Percentiles rank a stretch among this genome's conserved stretches.
These are phyloP conservation scores for Aspergillus quadricinctus DNA, from an alignment of 2,329 filamentous ascomycete genomes.

Conservation along the genomic window DNA sequence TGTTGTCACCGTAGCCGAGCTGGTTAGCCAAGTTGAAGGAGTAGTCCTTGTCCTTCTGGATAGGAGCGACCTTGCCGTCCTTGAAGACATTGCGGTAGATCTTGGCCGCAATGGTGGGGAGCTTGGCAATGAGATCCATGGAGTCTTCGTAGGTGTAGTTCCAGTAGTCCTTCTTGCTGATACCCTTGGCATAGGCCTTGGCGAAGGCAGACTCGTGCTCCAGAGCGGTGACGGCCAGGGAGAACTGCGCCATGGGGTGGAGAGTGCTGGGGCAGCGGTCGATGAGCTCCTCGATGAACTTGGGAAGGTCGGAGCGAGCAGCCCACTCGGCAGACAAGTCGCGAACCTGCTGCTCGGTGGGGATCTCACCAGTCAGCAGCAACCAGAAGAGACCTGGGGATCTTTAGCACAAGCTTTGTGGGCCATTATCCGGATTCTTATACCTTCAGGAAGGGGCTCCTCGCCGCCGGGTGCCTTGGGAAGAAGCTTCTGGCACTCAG, in stretches of 20 bases:
- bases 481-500: conserved; percentile 95
- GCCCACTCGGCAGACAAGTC: conserved; percentile 98
- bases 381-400: conserved; percentile 92
- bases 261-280: conserved; percentile 98
- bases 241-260: conserved; percentile 99
- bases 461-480: conserved; percentile 95
- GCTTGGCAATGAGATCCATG: conserved; percentile 99
- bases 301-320: conserved; percentile 91
- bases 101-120: conserved; percentile 93
- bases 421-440: neutral
- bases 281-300: conserved; percentile 98
- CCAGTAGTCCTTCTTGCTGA: conserved; percentile 99
- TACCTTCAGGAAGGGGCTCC: conserved; percentile 93
- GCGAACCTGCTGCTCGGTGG: conserved; percentile 95
- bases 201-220: conserved; percentile 97
- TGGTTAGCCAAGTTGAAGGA: conserved; percentile 99
- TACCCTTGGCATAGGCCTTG: conserved; percentile 97
- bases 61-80: conserved; percentile 92
- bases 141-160: conserved; percentile 98
- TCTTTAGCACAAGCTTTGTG: conserved; percentile 9
- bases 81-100: conserved; percentile 99
- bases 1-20: conserved; percentile 92
- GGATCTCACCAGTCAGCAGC: conserved; percentile 95
- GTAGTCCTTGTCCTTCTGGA: conserved; percentile 99
- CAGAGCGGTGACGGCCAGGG: conserved; percentile 91